phyloP scores from a whole-genome alignment of 2,329 filamentous ascomycete species.

The Ascochyta lentis region DNA sequence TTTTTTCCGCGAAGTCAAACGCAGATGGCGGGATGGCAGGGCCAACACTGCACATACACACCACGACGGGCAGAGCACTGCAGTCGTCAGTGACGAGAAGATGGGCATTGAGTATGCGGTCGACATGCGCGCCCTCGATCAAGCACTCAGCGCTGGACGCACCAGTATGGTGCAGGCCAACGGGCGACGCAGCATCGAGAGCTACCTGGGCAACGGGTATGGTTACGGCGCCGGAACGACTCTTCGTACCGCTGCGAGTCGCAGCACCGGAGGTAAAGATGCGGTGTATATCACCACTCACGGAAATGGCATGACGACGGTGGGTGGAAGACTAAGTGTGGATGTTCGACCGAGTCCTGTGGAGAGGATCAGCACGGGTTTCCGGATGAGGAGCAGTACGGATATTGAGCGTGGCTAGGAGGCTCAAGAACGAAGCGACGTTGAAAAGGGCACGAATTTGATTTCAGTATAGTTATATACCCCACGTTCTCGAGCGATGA shows the following conservation, averaged over 20 bases:
- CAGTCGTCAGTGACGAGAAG: conserved; percentile 20
- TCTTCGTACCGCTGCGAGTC: conserved; percentile 41
- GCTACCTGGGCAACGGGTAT: conserved; percentile 31
- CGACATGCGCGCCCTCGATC: conserved; percentile 36
- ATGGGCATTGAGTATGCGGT: conserved; percentile 25
- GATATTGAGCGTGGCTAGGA: conserved; percentile 33
- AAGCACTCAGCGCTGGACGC: conserved; percentile 35
- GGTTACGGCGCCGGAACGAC: conserved; percentile 24
- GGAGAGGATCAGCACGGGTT: conserved; percentile 43
- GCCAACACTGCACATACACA: neutral
- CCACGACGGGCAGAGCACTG: conserved; percentile 6
- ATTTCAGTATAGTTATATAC: neutral
- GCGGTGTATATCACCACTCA: conserved; percentile 13
- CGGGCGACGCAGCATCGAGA: conserved; percentile 36
- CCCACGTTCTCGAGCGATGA: neutral
- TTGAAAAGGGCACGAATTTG: neutral
- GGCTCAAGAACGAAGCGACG: neutral
- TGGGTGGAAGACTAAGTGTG: conserved; percentile 25
- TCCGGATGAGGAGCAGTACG: conserved; percentile 40
- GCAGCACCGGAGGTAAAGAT: conserved; percentile 35
- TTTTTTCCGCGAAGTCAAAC: conserved; percentile 37
- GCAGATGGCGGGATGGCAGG: conserved; percentile 23
- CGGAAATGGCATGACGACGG: conserved; percentile 17
- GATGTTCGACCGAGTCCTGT: conserved; percentile 26
- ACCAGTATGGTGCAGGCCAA: conserved; percentile 30